Percentiles rank a stretch among this genome's conserved stretches.
Conservation (phyloP, 2,329 filamentous ascomycete genomes). For the Fusarium coffeatum region DNA sequence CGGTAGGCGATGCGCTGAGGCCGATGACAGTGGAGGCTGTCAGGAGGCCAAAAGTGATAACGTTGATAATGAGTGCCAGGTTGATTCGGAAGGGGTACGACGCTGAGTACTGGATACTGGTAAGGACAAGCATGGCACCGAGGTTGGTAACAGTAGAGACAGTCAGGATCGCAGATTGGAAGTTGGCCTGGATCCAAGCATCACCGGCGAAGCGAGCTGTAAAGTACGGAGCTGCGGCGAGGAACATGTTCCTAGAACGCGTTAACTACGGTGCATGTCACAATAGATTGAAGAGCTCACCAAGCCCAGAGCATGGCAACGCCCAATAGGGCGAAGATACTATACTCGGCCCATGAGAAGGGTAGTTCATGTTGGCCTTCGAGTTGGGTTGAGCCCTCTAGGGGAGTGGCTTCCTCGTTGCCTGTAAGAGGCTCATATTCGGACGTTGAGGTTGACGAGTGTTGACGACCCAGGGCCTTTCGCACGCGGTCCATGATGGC, state of each 20-base stretch:
- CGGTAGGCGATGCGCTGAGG: slow-evolving; percentile 67
- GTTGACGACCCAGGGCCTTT: slow-evolving; percentile 39
- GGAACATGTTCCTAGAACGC: slow-evolving; percentile 89
- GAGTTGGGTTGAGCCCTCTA: slow-evolving; percentile 44
- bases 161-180: slow-evolving; percentile 89
- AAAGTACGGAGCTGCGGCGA: slow-evolving; percentile 95
- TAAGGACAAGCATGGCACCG: slow-evolving; percentile 77
- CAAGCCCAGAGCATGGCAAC: slow-evolving; percentile 98
- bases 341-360: slow-evolving; percentile 90
- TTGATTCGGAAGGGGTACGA: slow-evolving; percentile 91
- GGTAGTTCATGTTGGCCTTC: slow-evolving; percentile 56
- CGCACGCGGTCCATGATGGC: slow-evolving; percentile 46
- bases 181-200: slow-evolving; percentile 79
- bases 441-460: slow-evolving; percentile 39
- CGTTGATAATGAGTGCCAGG: slow-evolving; percentile 79
- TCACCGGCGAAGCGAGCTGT: slow-evolving; percentile 79
- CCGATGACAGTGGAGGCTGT: slow-evolving; percentile 82
- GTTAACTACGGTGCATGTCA: slow-evolving; percentile 11
- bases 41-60: slow-evolving; percentile 79
- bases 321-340: slow-evolving; percentile 85
- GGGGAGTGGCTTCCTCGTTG: slow-evolving; percentile 44
- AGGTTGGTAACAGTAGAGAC: slow-evolving; percentile 89
- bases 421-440: slow-evolving; percentile 52
- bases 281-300: slow-evolving; percentile 61
- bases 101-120: slow-evolving; percentile 81